Evolutionary conservation across 352 stramenopile genomes (phyloP).

Genomic region (Globisporangium sylvaticum): DNA sequence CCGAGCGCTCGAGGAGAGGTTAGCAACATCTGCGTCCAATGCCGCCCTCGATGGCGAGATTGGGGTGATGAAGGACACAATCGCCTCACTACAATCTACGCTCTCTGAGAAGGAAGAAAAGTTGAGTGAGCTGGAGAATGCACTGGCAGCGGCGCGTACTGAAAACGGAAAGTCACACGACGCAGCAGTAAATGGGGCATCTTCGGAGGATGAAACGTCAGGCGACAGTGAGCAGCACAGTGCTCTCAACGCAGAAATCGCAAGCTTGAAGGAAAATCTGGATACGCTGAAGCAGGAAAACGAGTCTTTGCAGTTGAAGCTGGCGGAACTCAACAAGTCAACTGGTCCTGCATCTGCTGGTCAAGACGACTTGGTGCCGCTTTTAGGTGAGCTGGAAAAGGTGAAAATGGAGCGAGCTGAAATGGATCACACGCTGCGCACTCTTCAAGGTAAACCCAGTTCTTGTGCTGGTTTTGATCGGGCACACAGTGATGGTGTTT

Average conservation of each 20-base stretch:
- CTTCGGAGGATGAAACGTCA: not conserved
- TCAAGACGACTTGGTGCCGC: conserved; percentile 19
- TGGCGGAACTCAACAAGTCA: not conserved
- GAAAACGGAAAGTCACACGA: conserved; percentile 1
- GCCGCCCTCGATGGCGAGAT: not conserved
- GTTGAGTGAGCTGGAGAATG: conserved; percentile 4
- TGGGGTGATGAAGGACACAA: not conserved
- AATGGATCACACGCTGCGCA: conserved; percentile 33
- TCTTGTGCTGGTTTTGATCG: not conserved
- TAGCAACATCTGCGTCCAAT: not conserved
- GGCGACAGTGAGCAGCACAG: not conserved
- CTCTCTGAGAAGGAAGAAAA: conserved; percentile 3
- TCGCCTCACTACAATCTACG: not conserved
- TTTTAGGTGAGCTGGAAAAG: conserved; percentile 58
- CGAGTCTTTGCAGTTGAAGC: conserved; percentile 6
- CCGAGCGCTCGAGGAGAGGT: not conserved
- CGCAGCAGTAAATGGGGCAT: not conserved
- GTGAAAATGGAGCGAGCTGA: conserved; percentile 58
- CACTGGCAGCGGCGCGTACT: not conserved
- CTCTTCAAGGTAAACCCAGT: conserved; percentile 34
- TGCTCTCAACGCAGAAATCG: conserved; percentile 9
- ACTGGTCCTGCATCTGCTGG: not conserved
- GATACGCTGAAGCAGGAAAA: conserved; percentile 10
- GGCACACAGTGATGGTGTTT: not conserved
- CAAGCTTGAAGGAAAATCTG: not conserved